Base-by-base conservation (phyloP, 2,329 filamentous ascomycete genomes). In the Nectriaceae sp. region DNA sequence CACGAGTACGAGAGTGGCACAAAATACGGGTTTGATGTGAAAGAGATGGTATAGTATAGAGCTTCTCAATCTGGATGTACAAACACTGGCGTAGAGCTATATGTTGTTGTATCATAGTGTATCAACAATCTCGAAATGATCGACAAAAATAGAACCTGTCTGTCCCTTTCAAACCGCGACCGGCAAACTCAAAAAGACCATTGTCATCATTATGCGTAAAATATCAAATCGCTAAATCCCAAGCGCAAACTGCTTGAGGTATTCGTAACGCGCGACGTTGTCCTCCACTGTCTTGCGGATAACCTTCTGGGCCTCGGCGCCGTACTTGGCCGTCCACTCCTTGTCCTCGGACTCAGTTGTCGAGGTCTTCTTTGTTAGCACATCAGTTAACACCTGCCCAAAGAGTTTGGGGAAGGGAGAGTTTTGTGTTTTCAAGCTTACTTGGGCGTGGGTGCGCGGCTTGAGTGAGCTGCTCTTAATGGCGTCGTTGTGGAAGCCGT, bases 401-500 rank as follows among this genome's bases (percentile, higher is more conserved):
- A 60, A 57, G n/a, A 33, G 41, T 33, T 5, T 33, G 36, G 38
- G 19, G 33, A 35, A 44, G 40, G 42, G 48, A 56, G n/a, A n/a
- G n/a, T n/a, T n/a, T 52, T 47, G 10, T 24, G n/a, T 36, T 16
- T 26, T 4, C 44, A 21, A 36, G 70, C 78, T 69, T 70, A 85
- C 82, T 67, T 82, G 77, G 21, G 83, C 80, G 56, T 85, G 78
- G 39, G 77, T 76, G 64, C 89, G 78, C 2, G 89, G 83, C 66
- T 86, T 87, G 62, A 99, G 74, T 53, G 84, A 85, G 31, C 79
- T 87, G 65, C 89, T 96, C 58, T 88, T 78, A 60, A 97, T 89
- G 13, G 91, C 94, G 75, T 97, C 94, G 59, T 97, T 89, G 69
- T 97, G 94, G 74, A 96, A 97, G 11, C 94, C 94, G 59, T 85